Base-by-base conservation (phyloP, 345 rosid species). In the Citrus glauca region DNA sequence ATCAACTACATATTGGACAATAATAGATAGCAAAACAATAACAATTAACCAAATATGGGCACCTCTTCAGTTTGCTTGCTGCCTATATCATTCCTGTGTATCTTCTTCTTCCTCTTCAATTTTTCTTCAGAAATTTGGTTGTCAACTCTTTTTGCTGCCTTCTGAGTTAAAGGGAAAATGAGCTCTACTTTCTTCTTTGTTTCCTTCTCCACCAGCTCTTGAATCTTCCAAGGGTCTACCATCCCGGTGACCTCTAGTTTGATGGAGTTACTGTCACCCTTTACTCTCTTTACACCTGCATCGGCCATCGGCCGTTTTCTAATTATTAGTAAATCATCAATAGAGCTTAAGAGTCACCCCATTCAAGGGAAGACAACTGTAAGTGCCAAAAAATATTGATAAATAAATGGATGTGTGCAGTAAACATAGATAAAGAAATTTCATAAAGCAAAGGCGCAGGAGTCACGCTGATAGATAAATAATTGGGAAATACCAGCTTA, bases 211-310 rank as follows among this genome's bases (percentile, higher is more conserved):
- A 74, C 69, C 69, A 27, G 20, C 69, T 74, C 56, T 74, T 10
- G 27, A 74, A 74, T 25, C 38, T 38, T 11, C 1, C 0, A 9
- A 55, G 69, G 77, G 59, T 74, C 69, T 13, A 74, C 77, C 69
- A 62, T 74, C 27, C 69, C 77, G 25, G 9, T 45, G 20, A 74
- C 69, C 77, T 40, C 60, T 3, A 74, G 69, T 28, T 42, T 62
- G 60, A 59, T 63, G 25, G 60, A 62, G 42, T 28, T 42, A 27
- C 1, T 6, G 55, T 42, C 69, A 40, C 40, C 42, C 59, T 62
- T 42, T 42, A 63, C 77, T 0, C 30, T 61, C 20, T 42, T 40
- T 17, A 74, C 77, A 40, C 77, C 77, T 74, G 35, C 76, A 60
- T 61, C 37, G 9, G 25, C 10, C 68, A 62, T 14, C 19, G 14